Evolutionary conservation across 441 rosid genomes (phyloP).

Genomic region (Arabidopsis hybrid): DNA sequence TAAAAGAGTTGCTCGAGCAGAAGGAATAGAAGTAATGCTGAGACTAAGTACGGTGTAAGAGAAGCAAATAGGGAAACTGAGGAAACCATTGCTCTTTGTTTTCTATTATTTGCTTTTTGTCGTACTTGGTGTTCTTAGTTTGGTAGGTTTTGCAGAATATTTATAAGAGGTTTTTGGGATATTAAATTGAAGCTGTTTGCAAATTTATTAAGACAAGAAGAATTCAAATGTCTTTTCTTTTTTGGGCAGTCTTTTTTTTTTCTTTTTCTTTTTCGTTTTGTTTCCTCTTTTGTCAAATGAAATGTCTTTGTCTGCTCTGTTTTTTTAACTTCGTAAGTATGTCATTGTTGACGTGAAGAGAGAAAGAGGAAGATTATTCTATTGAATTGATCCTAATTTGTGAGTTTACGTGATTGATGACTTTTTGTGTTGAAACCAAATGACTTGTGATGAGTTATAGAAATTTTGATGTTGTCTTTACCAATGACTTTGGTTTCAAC

Average conservation of each 20-base stretch:
- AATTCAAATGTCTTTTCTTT: too few relatives aligned
- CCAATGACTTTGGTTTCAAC: neutral
- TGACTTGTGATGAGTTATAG: too few relatives aligned
- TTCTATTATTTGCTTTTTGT: neutral
- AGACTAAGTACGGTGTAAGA: conserved; percentile 45
- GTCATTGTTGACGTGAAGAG: neutral
- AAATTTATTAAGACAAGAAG: too few relatives aligned
- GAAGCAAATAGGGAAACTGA: conserved; percentile 14
- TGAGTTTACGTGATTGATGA: neutral
- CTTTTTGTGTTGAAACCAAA: too few relatives aligned
- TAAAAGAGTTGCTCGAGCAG: conserved; percentile 68
- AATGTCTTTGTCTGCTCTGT: neutral
- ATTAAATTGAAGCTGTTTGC: neutral
- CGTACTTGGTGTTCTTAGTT: neutral
- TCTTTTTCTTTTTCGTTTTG: too few relatives aligned
- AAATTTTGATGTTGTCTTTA: too few relatives aligned
- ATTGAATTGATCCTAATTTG: neutral
- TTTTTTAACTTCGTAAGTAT: too few relatives aligned
- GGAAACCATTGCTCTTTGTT: neutral
- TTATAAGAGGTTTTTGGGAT: neutral
- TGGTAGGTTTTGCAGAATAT: neutral
- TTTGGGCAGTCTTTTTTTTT: too few relatives aligned
- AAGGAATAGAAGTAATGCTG: conserved; percentile 48
- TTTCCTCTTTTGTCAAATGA: too few relatives aligned
- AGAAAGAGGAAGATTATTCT: too few relatives aligned